A percentile compares a stretch with the other conserved stretches of the same genome.
Evolutionary conservation across 306 rosid genomes (phyloP).

Genomic region (Phaseolus lunatus): DNA sequence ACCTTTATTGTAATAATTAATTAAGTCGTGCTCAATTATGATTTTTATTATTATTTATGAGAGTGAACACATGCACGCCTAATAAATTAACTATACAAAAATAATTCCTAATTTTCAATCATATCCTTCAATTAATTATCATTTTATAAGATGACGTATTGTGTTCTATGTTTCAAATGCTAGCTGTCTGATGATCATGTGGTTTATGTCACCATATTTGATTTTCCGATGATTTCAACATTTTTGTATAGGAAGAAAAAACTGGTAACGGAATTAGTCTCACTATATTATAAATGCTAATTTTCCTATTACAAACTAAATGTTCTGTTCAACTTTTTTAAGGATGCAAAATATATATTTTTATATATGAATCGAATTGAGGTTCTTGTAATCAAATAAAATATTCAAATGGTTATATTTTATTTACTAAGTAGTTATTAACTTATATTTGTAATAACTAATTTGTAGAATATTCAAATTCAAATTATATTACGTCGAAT

Average conservation of each 20-base stretch:
- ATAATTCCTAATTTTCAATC: background rate
- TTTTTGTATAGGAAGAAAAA: background rate
- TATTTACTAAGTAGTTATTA: too few species aligned
- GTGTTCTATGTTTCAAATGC: conserved; percentile 13
- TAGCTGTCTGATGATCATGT: background rate
- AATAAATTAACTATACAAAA: background rate
- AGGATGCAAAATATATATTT: too few species aligned
- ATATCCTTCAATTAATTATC: background rate
- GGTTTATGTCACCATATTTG: background rate
- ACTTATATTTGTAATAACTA: too few species aligned
- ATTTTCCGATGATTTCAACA: background rate
- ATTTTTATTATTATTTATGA: background rate
- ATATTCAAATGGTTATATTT: too few species aligned
- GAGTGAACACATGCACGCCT: background rate
- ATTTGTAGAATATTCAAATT: too few species aligned
- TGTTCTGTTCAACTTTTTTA: too few species aligned
- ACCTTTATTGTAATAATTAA: background rate
- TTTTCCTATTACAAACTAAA: too few species aligned
- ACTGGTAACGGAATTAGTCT: background rate
- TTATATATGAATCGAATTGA: too few species aligned
- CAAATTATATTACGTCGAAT: too few species aligned
- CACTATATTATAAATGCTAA: too few species aligned
- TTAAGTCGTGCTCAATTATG: background rate
- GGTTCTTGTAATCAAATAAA: too few species aligned
- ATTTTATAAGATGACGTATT: background rate